Base-by-base conservation (phyloP, 208 protist genomes). In the Crithidia thermophila region DNA sequence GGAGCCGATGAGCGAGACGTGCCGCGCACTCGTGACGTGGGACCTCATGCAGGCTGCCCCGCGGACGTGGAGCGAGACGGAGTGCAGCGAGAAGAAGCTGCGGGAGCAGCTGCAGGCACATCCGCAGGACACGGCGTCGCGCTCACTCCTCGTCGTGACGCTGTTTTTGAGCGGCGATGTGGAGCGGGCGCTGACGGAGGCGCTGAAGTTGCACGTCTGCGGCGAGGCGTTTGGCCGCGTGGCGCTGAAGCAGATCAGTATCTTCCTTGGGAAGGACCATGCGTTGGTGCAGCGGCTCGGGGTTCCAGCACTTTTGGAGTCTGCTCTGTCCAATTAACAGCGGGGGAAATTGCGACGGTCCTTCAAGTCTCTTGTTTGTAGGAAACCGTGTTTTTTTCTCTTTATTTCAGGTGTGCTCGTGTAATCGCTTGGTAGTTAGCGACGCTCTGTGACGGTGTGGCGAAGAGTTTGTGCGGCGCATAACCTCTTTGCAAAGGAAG, bases 131-230 rank as follows among this genome's bases (percentile, higher is more conserved):
- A 33, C 68, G 34, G 39, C 51, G 13, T 37, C 63, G 11, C 85
- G 91, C 20, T 76, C 77, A 11, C 52, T 87, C n/a, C 79, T 94
- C 37, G 81, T 94, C n/a, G 75, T 94, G 27, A 94, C 91, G 0
- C 52, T 93, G 0, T 96, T 96, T 57, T 65, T 96, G 8, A 60
- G 71, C 30, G 88, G 88, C 4, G 91, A 96, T 47, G 20, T 96
- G n/a, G 87, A 96, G 77, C 85, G 88, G 10, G 81, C 77, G 36
- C 50, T 96, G 46, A 96, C 91, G 34, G 91, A 96, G 82, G 88
- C 86, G 23, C 43, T 93, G 28, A 96, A 94, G 74, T 60, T 94
- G 57, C 73, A 82, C 36, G 64, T 67, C 3, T 49, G 83, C 5
- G 61, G 66, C 1, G 59, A 79, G 2, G 43, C 70, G 14, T 95